Conservation (phyloP, 2,329 filamentous ascomycete species). For the Neofusicoccum cordaticola region DNA sequence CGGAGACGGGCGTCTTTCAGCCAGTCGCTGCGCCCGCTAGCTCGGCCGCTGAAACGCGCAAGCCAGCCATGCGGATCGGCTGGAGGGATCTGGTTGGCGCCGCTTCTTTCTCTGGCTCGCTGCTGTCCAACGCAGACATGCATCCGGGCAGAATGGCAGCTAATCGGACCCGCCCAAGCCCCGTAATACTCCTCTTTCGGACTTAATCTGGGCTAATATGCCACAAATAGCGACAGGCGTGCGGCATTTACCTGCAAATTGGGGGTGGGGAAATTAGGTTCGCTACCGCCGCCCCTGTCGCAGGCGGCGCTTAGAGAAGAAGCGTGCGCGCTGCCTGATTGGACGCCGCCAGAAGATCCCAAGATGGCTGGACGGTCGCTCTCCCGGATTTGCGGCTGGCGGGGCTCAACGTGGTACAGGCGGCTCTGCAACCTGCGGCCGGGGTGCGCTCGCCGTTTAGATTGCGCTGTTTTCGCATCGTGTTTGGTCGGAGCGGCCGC, state of each 20-base stretch:
- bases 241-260: constrained; percentile 10
- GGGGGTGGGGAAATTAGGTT: constrained; percentile 1
- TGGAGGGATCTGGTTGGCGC: neutral
- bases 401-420: constrained; percentile 6
- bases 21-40: constrained; percentile 1
- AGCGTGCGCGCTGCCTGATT: neutral
- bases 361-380: constrained; percentile 2
- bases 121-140: neutral
- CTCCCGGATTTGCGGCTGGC: constrained; percentile 1
- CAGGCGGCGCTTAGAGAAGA: neutral
- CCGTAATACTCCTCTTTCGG: neutral
- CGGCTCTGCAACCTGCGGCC: constrained; percentile 1
- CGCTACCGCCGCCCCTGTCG: neutral
- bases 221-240: neutral
- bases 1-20: neutral
- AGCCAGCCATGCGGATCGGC: neutral
- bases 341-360: neutral
- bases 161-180: neutral
- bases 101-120: neutral
- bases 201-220: neutral
- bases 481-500: no score
- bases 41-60: constrained; percentile 11
- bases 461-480: neutral
- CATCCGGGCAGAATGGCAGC: neutral
- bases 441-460: neutral